Evolutionary conservation across 1,284 basidiomycete species (phyloP), one percentile per base, ranked within the genome.

Genomic region (Leucoagaricus sp.): DNA sequence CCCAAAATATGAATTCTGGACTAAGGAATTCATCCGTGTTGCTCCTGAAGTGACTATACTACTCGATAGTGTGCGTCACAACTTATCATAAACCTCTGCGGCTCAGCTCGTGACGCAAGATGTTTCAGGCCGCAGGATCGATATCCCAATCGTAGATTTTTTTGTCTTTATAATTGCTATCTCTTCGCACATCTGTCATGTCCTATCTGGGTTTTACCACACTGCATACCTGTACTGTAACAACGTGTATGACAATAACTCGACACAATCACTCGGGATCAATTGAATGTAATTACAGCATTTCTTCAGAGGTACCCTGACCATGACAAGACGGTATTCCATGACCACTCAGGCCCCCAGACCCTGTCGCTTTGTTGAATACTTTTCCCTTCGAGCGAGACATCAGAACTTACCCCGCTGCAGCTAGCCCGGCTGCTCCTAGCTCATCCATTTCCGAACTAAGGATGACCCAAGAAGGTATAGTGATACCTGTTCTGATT

Each of bases 1-100:
- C 71, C 81, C 83, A 53, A 91, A 88, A 73, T 93, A 93, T 65
- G 89, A 91, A 60, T 94, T 93, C 77, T 92, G 91, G 89, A 87
- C 77, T 77, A 90, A 89, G 68, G 86, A 89, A 58, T 93, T 92
- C 68, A 82, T 91, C 63, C 85, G 84, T 63, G 81, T 90, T 67
- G 86, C 86, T 58, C 91, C 91, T 33, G 91, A 93, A 70, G 90
- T 93, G 62, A 87, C 87, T 44, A 73, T 89, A 69, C 81, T 93
- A 64, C 82, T 93, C 65, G 87, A 91, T 74, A 87, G 84, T 75
- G 90, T 93, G 72, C 67, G 88, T 79, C 19, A 6, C 19, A 38
- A 53, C 49, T 55, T 58, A 38, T 55, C 52, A 29, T 44, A 25
- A 57, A 23, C 28, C 53, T 45, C 36, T 36, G 42, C 49, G 31